Conservation (phyloP, 2,329 filamentous ascomycete genomes). For the Ophiostoma sp. region DNA sequence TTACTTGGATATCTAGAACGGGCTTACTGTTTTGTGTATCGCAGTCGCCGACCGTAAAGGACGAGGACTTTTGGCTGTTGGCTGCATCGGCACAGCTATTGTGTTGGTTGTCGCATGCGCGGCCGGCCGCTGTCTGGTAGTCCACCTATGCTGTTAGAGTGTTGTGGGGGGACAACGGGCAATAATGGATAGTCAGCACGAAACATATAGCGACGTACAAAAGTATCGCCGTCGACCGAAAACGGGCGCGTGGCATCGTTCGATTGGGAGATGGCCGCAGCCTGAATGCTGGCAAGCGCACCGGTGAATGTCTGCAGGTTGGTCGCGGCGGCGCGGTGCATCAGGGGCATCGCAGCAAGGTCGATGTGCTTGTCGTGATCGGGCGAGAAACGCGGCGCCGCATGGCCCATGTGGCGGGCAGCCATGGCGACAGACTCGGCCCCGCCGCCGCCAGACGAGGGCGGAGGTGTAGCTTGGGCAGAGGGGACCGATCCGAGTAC, state of each 20-base stretch:
- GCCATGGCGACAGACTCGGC: neutral
- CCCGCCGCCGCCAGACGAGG: conserved; percentile 2
- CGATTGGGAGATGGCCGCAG: conserved; percentile 39
- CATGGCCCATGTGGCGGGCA: neutral
- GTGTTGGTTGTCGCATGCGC: conserved; percentile 46
- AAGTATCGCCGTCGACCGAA: conserved; percentile 41
- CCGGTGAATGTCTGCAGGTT: conserved; percentile 42
- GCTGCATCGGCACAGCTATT: conserved; percentile 42
- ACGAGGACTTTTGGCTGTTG: conserved; percentile 33
- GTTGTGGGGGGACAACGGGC: too few relatives aligned
- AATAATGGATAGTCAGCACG: too few relatives aligned
- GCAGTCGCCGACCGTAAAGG: conserved; percentile 41
- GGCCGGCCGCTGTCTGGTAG: conserved; percentile 39
- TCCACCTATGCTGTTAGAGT: conserved; percentile 30
- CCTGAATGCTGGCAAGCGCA: conserved; percentile 37
- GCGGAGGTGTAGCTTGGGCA: conserved; percentile 15
- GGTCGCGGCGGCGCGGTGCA: conserved; percentile 19
- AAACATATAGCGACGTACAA: conserved; percentile 28
- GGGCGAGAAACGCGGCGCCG: conserved; percentile 15
- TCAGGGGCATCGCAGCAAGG: conserved; percentile 13
- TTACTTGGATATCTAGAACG: neutral
- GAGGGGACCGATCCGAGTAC: conserved; percentile 7
- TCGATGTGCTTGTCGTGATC: conserved; percentile 12
- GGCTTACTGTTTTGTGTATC: conserved; percentile 43
- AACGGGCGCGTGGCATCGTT: conserved; percentile 39